Conservation (phyloP, 139 green algal genomes). For the Micractinium sp. region DNA sequence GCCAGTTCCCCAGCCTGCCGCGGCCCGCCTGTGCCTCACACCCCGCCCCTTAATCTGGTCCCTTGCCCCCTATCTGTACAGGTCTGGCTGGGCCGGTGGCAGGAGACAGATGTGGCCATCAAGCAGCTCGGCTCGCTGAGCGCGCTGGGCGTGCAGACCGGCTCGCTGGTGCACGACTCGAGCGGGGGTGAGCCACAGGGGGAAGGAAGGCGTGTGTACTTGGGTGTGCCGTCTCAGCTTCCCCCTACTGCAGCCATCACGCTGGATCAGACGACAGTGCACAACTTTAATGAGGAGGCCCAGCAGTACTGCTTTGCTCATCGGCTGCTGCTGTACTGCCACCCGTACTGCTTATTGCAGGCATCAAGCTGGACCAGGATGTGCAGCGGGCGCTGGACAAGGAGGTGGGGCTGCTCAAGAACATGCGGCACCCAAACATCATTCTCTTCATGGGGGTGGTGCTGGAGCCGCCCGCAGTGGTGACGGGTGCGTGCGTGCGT, state of each 20-base stretch:
- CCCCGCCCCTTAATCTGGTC: background rate
- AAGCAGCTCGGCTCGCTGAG: constrained; percentile 60
- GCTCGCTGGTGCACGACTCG: constrained; percentile 13
- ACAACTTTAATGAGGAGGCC: no score
- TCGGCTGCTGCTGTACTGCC: background rate
- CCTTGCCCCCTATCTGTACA: background rate
- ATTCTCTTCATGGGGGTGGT: constrained; percentile 78
- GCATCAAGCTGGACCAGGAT: constrained; percentile 23
- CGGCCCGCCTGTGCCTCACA: background rate
- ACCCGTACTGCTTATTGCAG: background rate
- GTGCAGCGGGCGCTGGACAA: constrained; percentile 51
- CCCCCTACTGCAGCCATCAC: no score
- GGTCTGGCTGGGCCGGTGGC: constrained; percentile 67
- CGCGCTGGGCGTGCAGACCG: constrained; percentile 15
- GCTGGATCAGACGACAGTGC: no score
- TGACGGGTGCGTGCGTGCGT: constrained; percentile 33
- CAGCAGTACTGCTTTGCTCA: no score
- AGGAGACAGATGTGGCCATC: constrained; percentile 72
- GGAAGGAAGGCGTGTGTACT: no score
- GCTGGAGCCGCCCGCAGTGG: constrained; percentile 43
- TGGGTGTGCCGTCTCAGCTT: no score
- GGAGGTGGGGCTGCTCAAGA: constrained; percentile 66
- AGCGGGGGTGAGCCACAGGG: constrained; percentile 23
- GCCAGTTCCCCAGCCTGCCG: no score
- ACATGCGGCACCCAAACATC: constrained; percentile 69